Base-by-base conservation (phyloP, 768 basidiomycete genomes). In the Pleurotus eryngii region DNA sequence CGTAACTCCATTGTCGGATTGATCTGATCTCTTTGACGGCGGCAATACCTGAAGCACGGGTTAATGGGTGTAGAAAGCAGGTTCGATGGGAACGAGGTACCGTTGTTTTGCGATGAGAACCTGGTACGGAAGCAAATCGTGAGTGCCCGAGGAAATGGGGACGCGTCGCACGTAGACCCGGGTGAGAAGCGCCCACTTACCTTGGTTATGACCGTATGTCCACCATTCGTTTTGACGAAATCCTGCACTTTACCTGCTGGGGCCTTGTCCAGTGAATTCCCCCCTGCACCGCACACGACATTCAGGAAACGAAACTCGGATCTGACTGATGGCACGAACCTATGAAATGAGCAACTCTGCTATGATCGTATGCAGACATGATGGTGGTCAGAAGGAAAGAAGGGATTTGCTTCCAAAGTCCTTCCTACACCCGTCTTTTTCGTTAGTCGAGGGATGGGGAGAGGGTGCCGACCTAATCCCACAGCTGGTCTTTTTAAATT, bases 11-110 rank as follows among this genome's bases (percentile, higher is more conserved):
- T 85, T 98, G 96, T 57, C 97, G 86, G 64, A 99, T 90, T 47
- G 97, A 98, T 49, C 97, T 87, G 67, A 99, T 99, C 76, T 98
- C 97, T 74, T 99, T 99, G 49, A 99, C 97, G 55, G 95, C 97
- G 51, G 96, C 96, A 67, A 98, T 99, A 81, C 92, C 92, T 92
- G 61, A n/a, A 56, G 35, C 57, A 53, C 59, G 4, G 46, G 59
- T 60, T 74, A 49, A 69, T 62, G 60, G 60, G 56, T n/a, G 6
- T 26, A 20, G 26, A 12, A 40, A 35, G 9, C 38, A 40, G 53
- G 38, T 42, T 18, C 40, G 4, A 17, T 22, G 48, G 38, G 7
- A 45, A 40, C 43, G 50, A 67, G 72, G 47, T 65, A 90, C 95
- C 96, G 72, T 98, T 98, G 75, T 98, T 98, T 98, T 61, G 95